Percentiles rank a stretch among this genome's conserved stretches.
phyloP scores from a whole-genome alignment of 352 stramenopile species.

The Globisporangium paddicum region DNA sequence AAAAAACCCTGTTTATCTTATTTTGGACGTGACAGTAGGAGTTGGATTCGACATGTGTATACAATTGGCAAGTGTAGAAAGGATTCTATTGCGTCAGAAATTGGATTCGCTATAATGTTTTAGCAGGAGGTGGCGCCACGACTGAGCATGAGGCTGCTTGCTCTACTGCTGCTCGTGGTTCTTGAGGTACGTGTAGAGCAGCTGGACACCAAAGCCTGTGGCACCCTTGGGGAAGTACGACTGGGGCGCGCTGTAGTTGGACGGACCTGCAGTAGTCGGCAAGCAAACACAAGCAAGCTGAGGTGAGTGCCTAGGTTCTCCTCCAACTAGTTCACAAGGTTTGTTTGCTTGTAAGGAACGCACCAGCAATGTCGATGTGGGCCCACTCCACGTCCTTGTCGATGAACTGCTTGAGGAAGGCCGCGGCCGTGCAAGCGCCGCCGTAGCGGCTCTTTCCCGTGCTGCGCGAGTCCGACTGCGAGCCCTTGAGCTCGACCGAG shows the following conservation, averaged over 20 bases:
- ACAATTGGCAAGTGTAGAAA: not conserved
- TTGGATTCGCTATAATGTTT: too few species aligned
- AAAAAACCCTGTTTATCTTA: not conserved
- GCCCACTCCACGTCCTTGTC: conserved; percentile 85
- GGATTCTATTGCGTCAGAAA: too few species aligned
- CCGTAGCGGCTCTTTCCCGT: conserved; percentile 73
- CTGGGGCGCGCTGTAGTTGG: conserved; percentile 75
- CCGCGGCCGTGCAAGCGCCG: conserved; percentile 78
- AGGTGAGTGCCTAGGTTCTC: not conserved
- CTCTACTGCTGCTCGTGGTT: conserved; percentile 43
- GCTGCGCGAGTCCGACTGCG: conserved; percentile 78
- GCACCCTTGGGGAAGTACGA: conserved; percentile 84
- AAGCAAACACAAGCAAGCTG: conserved; percentile 1
- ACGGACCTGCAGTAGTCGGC: conserved; percentile 32
- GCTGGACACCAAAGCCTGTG: conserved; percentile 85
- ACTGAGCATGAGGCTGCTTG: too few species aligned
- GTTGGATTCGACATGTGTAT: not conserved
- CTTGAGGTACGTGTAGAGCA: conserved; percentile 85
- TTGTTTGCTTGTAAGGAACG: not conserved
- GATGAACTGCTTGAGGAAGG: conserved; percentile 88
- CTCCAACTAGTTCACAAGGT: not conserved
- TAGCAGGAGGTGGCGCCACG: too few species aligned
- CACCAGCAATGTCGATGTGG: conserved; percentile 87
- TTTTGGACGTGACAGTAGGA: not conserved
- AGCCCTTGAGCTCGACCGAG: conserved; percentile 73